Percentiles rank a stretch among this genome's conserved stretches.
phyloP scores from a whole-genome alignment of 108 stramenopile genomes.

The Cyclotella kingstonii region DNA sequence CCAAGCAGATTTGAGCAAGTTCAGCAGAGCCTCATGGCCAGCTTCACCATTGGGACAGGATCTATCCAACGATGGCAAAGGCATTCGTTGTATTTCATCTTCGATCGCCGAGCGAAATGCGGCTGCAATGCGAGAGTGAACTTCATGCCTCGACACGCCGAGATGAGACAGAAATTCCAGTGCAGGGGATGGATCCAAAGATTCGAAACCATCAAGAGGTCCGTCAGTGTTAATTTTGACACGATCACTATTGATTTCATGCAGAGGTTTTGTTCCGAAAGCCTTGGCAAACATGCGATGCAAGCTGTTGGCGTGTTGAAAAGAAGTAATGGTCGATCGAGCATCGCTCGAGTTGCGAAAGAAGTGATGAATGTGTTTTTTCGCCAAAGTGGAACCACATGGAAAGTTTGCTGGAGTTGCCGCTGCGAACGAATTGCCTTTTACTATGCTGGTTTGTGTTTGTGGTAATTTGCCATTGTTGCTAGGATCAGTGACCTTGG shows the following conservation, averaged over 20 bases:
- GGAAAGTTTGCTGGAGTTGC: conserved; percentile 29
- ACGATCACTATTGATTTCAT: conserved; percentile 20
- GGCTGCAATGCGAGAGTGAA: conserved; percentile 73
- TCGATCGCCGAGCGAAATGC: conserved; percentile 68
- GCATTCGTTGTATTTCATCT: conserved; percentile 78
- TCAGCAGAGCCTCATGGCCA: conserved; percentile 46
- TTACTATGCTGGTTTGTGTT: too few species aligned
- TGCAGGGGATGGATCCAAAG: conserved; percentile 77
- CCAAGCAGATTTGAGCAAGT: conserved; percentile 68
- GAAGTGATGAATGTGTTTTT: conserved; percentile 35
- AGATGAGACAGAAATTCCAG: conserved; percentile 73
- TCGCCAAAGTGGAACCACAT: conserved; percentile 20
- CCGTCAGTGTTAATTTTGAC: background rate
- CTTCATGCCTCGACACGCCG: conserved; percentile 73
- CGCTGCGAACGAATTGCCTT: background rate
- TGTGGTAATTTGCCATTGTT: too few species aligned
- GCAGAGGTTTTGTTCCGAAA: conserved; percentile 62
- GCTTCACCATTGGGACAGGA: conserved; percentile 6
- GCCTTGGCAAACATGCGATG: conserved; percentile 77
- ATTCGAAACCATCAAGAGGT: conserved; percentile 33
- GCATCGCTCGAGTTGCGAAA: conserved; percentile 51
- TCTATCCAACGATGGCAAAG: conserved; percentile 10
- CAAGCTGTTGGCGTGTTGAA: conserved; percentile 69
- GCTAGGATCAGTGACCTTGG: too few species aligned
- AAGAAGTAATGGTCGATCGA: conserved; percentile 61